These are phyloP conservation scores for Paramyrothecium roridum DNA, from an alignment of 2,329 filamentous ascomycete genomes.

Conservation along the genomic window DNA sequence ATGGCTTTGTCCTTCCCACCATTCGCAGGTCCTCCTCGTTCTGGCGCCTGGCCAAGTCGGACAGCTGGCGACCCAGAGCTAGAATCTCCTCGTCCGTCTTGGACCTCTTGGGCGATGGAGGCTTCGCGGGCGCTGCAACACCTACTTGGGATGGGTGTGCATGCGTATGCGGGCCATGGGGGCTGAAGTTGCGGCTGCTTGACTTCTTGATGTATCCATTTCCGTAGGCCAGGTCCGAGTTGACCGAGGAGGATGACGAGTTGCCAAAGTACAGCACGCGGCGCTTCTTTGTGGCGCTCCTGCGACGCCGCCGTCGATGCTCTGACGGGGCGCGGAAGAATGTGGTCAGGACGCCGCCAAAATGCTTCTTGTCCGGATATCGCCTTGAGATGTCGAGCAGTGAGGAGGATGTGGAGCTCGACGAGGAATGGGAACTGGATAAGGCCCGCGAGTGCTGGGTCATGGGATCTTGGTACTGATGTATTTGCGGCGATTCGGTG, in stretches of 20 bases:
- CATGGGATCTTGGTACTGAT: slow-evolving; percentile 12
- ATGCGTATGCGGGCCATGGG: slow-evolving; percentile 8
- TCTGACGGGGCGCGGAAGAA: slow-evolving; percentile 64
- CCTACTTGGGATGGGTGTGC: neutral
- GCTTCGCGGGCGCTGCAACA: slow-evolving; percentile 8
- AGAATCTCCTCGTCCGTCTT: slow-evolving; percentile 57
- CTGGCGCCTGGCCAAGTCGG: slow-evolving; percentile 48
- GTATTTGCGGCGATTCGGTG: slow-evolving; percentile 12
- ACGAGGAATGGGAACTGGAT: slow-evolving; percentile 35
- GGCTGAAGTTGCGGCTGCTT: slow-evolving; percentile 24
- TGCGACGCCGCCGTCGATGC: slow-evolving; percentile 37
- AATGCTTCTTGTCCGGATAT: slow-evolving; percentile 40
- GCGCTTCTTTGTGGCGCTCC: slow-evolving; percentile 42
- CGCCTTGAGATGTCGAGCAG: slow-evolving; percentile 64
- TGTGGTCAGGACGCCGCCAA: slow-evolving; percentile 54
- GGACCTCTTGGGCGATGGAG: slow-evolving; percentile 19
- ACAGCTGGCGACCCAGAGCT: slow-evolving; percentile 51
- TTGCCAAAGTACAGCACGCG: slow-evolving; percentile 58
- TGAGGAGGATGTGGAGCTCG: slow-evolving; percentile 54
- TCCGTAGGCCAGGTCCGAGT: slow-evolving; percentile 67
- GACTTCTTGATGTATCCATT: slow-evolving; percentile 50
- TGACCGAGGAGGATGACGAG: slow-evolving; percentile 65
- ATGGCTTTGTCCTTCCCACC: slow-evolving; percentile 24
- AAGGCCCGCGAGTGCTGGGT: slow-evolving; percentile 20
- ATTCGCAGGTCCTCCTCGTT: slow-evolving; percentile 46